Conservation (phyloP, 148 eudicot species). For the Heliamphora exappendiculata region DNA sequence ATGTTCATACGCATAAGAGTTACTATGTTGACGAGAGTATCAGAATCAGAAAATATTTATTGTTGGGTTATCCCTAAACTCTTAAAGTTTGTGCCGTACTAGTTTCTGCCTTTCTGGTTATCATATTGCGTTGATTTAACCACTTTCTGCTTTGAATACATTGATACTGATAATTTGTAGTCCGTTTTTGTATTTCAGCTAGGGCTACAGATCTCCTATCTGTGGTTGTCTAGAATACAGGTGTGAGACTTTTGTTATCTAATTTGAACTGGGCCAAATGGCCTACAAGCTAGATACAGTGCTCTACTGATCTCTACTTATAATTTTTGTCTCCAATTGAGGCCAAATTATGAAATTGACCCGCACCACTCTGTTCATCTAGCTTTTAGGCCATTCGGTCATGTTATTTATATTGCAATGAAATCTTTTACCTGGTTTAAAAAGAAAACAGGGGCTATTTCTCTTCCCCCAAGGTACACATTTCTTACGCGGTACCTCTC, state of each 20-base stretch:
- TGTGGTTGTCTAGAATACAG: neutral
- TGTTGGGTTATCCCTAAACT: neutral
- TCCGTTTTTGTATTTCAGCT: no score
- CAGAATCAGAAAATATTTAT: neutral
- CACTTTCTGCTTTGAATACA: neutral
- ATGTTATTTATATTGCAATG: no score
- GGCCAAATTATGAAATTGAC: neutral
- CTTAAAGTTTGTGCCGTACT: neutral
- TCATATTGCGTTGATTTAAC: neutral
- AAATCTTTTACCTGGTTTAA: no score
- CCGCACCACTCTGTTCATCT: no score
- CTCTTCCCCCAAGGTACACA: neutral
- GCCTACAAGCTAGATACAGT: neutral
- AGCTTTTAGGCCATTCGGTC: no score
- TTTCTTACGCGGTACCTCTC: neutral
- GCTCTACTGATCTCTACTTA: neutral
- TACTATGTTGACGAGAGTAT: neutral
- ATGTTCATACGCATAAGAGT: neutral
- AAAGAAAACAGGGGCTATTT: neutral
- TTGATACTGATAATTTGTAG: constrained; percentile 3
- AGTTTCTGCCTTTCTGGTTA: neutral
- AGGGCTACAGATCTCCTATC: neutral
- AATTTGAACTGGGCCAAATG: no score
- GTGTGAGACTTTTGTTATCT: neutral
- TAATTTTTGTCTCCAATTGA: neutral